Evolutionary conservation across 2,329 filamentous ascomycete genomes (phyloP), one percentile per base, ranked within the genome.

Genomic region (Aspergillus eucalypticola): DNA sequence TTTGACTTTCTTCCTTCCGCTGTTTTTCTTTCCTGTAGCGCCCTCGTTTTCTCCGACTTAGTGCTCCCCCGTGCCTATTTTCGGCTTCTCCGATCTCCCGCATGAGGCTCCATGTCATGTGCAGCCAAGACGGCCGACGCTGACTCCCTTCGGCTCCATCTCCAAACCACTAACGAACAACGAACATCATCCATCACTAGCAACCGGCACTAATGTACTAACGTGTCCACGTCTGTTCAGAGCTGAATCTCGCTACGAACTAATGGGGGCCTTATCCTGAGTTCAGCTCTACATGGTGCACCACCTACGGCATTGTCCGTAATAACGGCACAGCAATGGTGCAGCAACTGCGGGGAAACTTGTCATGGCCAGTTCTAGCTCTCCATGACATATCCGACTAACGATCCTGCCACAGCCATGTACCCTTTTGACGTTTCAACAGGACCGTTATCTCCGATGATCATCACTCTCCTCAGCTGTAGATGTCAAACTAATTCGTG

Each of bases 31-130:
- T 32, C 44, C 15, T n/a, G 25, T 49, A 23, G 23, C 23, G 15
- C 13, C 15, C n/a, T 17, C 7, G 11, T 17, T 49, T 17, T 3
- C 15, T n/a, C 8, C n/a, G 6, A 27, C 25, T 27, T 17, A 25
- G 13, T 27, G 8, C 15, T 19, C 7, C 21, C 23, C 23, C 44
- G 21, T 29, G 13, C 23, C 46, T 50, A 50, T 50, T 50, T 17
- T 50, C 25, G 46, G 46, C 13, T 50, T 17, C n/a, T 50, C 46
- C 46, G 46, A 50, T 50, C 25, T 50, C n/a, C 46, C 46, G 46
- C 46, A 27, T 50, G 46, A 50, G 46, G 46, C 46, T 50, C 32
- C 46, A 17, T n/a, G 46, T 50, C 46, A 50, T 27, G 46, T 50
- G 46, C 27, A 27, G 25, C 46, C 46, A 23, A 19, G 19, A 13